A percentile compares a stretch with the other conserved stretches of the same genome.
Conservation (phyloP, 345 rosid species). For the Populus davidiana region DNA sequence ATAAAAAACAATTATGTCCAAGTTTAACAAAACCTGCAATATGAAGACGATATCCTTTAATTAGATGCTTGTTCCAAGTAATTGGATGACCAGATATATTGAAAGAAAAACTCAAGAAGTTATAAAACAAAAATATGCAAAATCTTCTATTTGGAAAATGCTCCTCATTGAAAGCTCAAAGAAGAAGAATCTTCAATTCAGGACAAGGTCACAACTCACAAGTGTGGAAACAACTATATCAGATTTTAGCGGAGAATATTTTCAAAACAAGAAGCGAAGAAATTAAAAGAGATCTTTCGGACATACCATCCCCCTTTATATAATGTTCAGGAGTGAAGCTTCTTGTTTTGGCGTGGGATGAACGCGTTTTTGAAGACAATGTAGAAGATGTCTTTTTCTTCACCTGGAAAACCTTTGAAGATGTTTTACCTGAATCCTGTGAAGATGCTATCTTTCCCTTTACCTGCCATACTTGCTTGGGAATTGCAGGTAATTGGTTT, state of each 20-base stretch:
- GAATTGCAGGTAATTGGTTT: neutral
- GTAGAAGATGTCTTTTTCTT: neutral
- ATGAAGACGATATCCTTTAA: neutral
- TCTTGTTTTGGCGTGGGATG: neutral
- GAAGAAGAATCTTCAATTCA: neutral
- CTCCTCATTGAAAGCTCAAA: neutral
- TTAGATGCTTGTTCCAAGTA: neutral
- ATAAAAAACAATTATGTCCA: slow-evolving; percentile 33
- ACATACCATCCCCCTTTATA: neutral
- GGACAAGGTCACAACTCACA: neutral
- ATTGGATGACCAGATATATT: no score
- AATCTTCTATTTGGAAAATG: neutral
- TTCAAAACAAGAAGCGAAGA: neutral
- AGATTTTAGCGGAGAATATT: neutral
- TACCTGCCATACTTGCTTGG: neutral
- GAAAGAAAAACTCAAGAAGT: neutral
- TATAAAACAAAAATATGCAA: neutral
- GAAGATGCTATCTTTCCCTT: slow-evolving; percentile 1
- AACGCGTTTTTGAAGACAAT: neutral
- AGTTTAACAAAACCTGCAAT: slow-evolving; percentile 1
- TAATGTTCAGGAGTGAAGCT: neutral
- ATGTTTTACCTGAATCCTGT: neutral
- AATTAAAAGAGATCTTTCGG: neutral
- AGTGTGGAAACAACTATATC: neutral
- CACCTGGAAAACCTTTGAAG: neutral